Conservation (phyloP, 306 rosid genomes). For the Corylus americana region DNA sequence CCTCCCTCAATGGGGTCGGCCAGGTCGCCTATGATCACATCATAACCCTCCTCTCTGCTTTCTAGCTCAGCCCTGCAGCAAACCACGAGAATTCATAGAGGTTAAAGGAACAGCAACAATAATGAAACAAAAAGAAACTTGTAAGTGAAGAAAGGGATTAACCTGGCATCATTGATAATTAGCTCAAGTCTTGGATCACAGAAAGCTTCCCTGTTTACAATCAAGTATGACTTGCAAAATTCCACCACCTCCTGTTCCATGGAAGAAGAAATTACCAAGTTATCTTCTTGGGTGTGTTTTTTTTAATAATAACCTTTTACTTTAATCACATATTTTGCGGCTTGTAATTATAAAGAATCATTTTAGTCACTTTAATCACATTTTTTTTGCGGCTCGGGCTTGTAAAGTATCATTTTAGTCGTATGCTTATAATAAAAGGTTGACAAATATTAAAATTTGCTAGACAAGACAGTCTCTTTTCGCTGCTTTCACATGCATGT, state of each 20-base stretch:
- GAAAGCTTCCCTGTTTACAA: slow-evolving; percentile 87
- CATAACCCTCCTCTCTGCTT: slow-evolving; percentile 58
- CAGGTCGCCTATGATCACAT: slow-evolving; percentile 87
- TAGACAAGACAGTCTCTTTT: not conserved
- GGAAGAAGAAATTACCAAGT: slow-evolving; percentile 5
- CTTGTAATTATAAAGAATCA: not conserved
- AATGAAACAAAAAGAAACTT: not conserved
- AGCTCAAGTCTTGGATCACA: slow-evolving; percentile 74
- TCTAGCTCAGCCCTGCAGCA: slow-evolving; percentile 76
- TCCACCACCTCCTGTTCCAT: slow-evolving; percentile 84
- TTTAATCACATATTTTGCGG: not conserved
- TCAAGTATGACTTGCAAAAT: slow-evolving; percentile 84
- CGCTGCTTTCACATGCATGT: not conserved
- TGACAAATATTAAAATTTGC: not conserved
- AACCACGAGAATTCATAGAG: slow-evolving; percentile 14
- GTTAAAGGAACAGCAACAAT: not conserved
- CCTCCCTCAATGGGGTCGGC: slow-evolving; percentile 99
- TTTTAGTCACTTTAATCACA: not conserved
- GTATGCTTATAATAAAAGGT: not conserved
- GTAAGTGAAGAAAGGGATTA: not conserved
- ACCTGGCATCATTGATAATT: slow-evolving; percentile 93
- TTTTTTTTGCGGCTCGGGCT: not conserved
- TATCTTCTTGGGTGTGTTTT: not conserved
- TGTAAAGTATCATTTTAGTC: not conserved
- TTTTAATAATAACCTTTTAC: not conserved